Base-by-base conservation (phyloP, 1,284 basidiomycete species). In the Trametes hirsuta region DNA sequence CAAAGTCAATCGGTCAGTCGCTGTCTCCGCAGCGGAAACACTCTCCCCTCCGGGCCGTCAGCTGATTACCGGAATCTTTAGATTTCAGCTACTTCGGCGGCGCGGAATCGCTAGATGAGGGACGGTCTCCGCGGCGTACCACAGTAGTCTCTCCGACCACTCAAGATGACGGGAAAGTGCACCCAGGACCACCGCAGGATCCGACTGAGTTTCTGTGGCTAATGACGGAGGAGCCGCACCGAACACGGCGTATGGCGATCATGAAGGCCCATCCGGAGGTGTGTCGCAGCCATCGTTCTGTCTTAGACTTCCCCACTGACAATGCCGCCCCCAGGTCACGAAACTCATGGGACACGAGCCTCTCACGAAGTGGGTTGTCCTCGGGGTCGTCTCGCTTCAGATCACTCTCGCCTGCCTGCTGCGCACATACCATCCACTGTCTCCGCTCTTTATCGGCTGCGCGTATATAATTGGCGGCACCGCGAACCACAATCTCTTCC, bases 151-250 rank as follows among this genome's bases (percentile, higher is more conserved):
- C 68, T 54, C 75, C 78, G 0, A 77, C 74, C 18, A 70, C 62
- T 40, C 67, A 73, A 53, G 78, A 81, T 65, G 70, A 84, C 67
- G 79, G 77, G 22, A 72, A 70, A 50, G 71, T 73, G 14, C 73
- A 84, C 64, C 70, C 78, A 18, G 80, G 75, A 4, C 83, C 83
- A 0, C 90, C 88, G 0, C 86, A 86, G 69, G 84, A 92, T 66
- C 87, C 91, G 0, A 75, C 81, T 1, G 93, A 95, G 69, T 95
- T 95, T 69, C 79, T 98, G 34, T 99, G 97, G 97, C 76, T 97
- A 57, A 92, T 97, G 85, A 98, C 94, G 1, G 97, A 99, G 75
- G 97, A 99, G 74, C 97, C 97, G 5, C 97, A 99, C 75, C 85
- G 95, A 35, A 87, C 89, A 21, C 81, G 97, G 47, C 81, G 97